Percentiles rank a stretch among this genome's conserved stretches.
These are phyloP conservation scores for Cyclotella kingstonii DNA, from an alignment of 108 stramenopile genomes.

Conservation along the genomic window DNA sequence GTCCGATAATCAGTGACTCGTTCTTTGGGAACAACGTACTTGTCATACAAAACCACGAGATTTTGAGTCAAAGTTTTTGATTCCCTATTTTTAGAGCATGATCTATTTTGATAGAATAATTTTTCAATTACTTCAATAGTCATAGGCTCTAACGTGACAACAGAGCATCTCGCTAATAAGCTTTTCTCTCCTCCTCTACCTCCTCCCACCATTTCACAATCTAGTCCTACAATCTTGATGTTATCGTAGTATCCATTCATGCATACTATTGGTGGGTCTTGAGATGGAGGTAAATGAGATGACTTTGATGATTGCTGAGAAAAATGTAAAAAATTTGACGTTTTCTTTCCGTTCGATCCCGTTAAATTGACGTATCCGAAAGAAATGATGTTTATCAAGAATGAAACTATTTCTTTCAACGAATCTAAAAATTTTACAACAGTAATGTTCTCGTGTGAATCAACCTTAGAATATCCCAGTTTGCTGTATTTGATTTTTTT, in stretches of 20 bases:
- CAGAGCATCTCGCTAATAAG: conserved; percentile 42
- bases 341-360: too few relatives aligned
- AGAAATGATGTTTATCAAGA: too few relatives aligned
- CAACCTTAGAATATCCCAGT: background rate
- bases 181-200: conserved; percentile 38
- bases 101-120: background rate
- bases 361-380: too few relatives aligned
- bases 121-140: background rate
- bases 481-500: background rate
- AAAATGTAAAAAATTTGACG: background rate
- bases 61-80: conserved; percentile 16
- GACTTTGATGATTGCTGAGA: background rate
- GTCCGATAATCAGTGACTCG: conserved; percentile 51
- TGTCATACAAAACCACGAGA: conserved; percentile 46
- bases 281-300: background rate
- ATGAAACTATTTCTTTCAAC: too few relatives aligned
- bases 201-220: conserved; percentile 55
- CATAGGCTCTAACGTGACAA: conserved; percentile 33
- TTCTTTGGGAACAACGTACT: conserved; percentile 42
- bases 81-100: too few relatives aligned
- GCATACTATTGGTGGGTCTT: background rate
- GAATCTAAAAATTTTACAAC: too few relatives aligned
- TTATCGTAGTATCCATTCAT: conserved; percentile 30
- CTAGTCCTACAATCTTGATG: conserved; percentile 37
- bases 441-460: background rate